phyloP scores from a whole-genome alignment of 2,329 filamentous ascomycete species.

The Fusarium subglutinans region DNA sequence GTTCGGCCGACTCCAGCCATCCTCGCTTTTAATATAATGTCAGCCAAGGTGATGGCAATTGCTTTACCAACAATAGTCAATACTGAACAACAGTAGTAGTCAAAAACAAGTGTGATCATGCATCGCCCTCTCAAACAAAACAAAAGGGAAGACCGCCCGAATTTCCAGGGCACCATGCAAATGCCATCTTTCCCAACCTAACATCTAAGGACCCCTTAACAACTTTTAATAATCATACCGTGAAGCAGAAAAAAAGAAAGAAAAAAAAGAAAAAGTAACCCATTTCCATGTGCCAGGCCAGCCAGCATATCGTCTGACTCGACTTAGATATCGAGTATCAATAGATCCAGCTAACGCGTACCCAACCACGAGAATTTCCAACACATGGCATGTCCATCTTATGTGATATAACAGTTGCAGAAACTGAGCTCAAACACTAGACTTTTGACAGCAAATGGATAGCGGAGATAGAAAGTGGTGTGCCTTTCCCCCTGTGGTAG shows the following conservation, averaged over 20 bases:
- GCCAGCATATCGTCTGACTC: not conserved
- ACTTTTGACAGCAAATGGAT: constrained; percentile 12
- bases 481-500: constrained; percentile 18
- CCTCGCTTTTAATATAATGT: constrained; percentile 27
- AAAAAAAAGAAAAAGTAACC: not conserved
- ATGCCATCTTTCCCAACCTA: constrained; percentile 33
- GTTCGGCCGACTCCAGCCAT: constrained; percentile 30
- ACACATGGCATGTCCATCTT: not conserved
- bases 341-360: not conserved
- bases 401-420: not conserved
- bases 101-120: not conserved
- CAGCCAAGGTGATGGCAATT: not conserved
- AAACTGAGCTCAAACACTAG: not conserved
- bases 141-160: not conserved
- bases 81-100: constrained; percentile 6
- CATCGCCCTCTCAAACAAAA: not conserved
- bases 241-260: not conserved
- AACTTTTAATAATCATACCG: constrained; percentile 13
- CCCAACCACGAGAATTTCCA: constrained; percentile 2
- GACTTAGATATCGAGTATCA: not conserved
- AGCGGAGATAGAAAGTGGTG: constrained; percentile 7
- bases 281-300: not conserved
- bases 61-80: not conserved
- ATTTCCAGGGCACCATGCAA: constrained; percentile 27
- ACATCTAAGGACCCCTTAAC: constrained; percentile 14